Conservation (phyloP, 768 basidiomycete species). For the Panus rudis region DNA sequence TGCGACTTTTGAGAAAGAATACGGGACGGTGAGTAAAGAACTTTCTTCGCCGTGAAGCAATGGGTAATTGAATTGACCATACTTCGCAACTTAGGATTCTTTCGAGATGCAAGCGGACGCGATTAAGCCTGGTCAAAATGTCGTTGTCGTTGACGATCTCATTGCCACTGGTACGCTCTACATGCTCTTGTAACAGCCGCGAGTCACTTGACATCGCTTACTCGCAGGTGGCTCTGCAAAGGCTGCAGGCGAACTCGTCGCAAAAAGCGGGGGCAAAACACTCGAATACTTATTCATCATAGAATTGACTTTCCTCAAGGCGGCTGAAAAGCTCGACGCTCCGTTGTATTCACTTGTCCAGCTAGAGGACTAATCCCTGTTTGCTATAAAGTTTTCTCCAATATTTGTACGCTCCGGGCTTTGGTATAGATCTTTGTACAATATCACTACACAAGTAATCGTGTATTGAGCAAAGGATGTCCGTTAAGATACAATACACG, state of each 20-base stretch:
- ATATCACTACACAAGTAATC: conserved; percentile 30
- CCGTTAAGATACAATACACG: conserved; percentile 72
- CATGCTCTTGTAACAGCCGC: neutral
- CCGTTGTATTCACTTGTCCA: conserved; percentile 87
- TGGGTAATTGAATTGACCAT: neutral
- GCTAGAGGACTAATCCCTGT: conserved; percentile 46
- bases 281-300: conserved; percentile 95
- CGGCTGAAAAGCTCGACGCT: conserved; percentile 71
- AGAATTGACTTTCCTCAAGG: conserved; percentile 71
- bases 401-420: neutral
- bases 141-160: conserved; percentile 88
- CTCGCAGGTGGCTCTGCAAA: conserved; percentile 80
- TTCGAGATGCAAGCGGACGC: conserved; percentile 93
- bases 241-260: conserved; percentile 86
- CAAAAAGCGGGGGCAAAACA: conserved; percentile 75
- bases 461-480: conserved; percentile 69
- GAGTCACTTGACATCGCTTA: conserved; percentile 1
- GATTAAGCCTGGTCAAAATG: conserved; percentile 75
- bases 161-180: conserved; percentile 80
- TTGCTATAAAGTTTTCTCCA: neutral
- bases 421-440: conserved; percentile 2
- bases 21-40: conserved; percentile 58
- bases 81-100: conserved; percentile 78
- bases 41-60: neutral
- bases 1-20: conserved; percentile 86